A percentile compares a stretch with the other conserved stretches of the same genome.
Evolutionary conservation across 2,329 filamentous ascomycete genomes (phyloP).

Genomic region (Clonostachys byssicola): DNA sequence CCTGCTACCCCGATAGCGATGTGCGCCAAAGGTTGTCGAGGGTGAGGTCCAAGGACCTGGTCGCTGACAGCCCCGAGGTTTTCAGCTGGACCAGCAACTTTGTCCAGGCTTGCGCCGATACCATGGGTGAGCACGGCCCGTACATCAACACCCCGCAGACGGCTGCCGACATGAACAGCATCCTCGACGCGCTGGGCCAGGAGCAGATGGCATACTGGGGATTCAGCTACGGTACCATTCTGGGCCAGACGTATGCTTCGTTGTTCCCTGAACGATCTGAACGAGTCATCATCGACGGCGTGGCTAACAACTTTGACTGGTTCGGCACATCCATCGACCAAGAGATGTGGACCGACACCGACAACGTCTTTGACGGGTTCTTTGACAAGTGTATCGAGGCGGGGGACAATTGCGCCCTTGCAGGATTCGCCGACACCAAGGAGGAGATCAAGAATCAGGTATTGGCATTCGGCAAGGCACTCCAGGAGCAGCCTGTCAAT

Average conservation of each 20-base stretch:
- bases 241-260: constrained; percentile 33
- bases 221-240: constrained; percentile 33
- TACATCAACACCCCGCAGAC: constrained; percentile 46
- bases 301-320: constrained; percentile 24
- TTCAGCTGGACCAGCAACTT: constrained; percentile 28
- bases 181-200: constrained; percentile 61
- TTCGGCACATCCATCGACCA: constrained; percentile 15
- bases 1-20: constrained; percentile 30
- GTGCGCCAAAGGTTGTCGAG: constrained; percentile 11
- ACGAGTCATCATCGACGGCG: constrained; percentile 28
- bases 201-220: constrained; percentile 37
- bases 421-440: constrained; percentile 20
- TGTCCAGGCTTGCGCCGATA: constrained; percentile 19
- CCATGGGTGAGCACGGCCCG: constrained; percentile 33
- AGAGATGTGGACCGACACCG: constrained; percentile 19
- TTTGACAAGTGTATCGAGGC: constrained; percentile 31
- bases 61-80: constrained; percentile 27
- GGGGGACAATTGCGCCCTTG: constrained; percentile 37
- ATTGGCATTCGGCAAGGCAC: constrained; percentile 17
- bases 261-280: constrained; percentile 25
- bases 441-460: constrained; percentile 25
- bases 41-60: neutral
- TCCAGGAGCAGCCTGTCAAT: constrained; percentile 30
- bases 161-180: constrained; percentile 51
- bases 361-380: constrained; percentile 21